A percentile compares a stretch with the other conserved stretches of the same genome.
Conservation (phyloP, 164 flowering plant species). For the Nelumbo lutea region DNA sequence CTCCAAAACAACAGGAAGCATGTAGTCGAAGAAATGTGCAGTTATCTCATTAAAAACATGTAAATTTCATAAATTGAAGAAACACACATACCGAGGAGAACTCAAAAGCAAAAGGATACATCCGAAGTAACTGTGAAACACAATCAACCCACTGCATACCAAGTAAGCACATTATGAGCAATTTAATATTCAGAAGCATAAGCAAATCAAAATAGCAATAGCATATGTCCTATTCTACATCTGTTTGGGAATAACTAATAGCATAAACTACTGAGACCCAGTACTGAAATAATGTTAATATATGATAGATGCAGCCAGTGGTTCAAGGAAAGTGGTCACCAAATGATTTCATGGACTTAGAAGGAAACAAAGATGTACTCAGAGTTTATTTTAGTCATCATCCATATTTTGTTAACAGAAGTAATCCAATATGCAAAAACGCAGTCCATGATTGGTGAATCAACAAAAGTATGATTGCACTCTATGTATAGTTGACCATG, state of each 20-base stretch:
- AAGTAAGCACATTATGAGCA: constrained; percentile 6
- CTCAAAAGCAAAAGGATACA: constrained; percentile 98
- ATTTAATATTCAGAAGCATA: neutral
- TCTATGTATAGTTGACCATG: too few species aligned
- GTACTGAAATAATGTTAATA: too few species aligned
- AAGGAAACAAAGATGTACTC: too few species aligned
- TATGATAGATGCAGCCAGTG: too few species aligned
- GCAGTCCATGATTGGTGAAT: too few species aligned
- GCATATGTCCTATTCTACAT: neutral
- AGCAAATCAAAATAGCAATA: neutral
- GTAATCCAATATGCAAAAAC: too few species aligned
- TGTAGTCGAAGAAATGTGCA: neutral
- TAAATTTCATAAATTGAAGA: constrained; percentile 2
- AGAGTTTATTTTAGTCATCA: too few species aligned
- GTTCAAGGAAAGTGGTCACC: too few species aligned
- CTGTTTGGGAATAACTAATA: neutral
- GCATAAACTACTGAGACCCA: too few species aligned
- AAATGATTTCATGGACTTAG: too few species aligned
- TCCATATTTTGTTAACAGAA: too few species aligned
- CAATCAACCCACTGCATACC: constrained; percentile 94
- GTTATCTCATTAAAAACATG: neutral
- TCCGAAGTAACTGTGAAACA: constrained; percentile 85
- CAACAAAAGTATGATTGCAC: too few species aligned
- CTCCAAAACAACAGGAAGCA: neutral
- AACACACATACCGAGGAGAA: constrained; percentile 69